Evolutionary conservation across 768 basidiomycete genomes (phyloP), one percentile per base, ranked within the genome.

Genomic region (Trametopsis cervina): DNA sequence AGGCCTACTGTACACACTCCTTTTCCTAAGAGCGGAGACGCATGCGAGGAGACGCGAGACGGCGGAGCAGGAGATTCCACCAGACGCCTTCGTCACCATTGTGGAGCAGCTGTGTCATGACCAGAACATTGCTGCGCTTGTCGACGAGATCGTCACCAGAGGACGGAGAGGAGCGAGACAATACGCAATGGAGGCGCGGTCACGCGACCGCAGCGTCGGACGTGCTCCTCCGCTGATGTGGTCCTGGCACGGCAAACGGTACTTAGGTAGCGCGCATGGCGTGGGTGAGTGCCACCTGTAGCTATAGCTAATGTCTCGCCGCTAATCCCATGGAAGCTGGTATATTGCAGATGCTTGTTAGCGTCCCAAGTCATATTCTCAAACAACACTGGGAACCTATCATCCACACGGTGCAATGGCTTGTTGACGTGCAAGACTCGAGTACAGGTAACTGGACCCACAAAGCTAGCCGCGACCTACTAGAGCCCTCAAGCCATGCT

Each of bases 211-310:
- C 17, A 41, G 47, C 2, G n/a, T n/a, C n/a, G n/a, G n/a, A n/a
- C 38, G 23, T 10, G 56, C 55, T 3, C 76, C 77, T 0, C 67
- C 73, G 1, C 60, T 80, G 23, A 80, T 80, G 77, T 80, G 78
- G 80, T 63, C 60, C 9, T 81, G 80, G 80, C 72, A 77, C 53
- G 64, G 69, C n/a, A 77, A 71, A 52, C 63, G 72, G 20, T 80
- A 80, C 55, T 60, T 80, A 1, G 78, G 80, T 29, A 77, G 65
- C 13, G 78, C 77, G 2, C 80, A 81, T 63, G 80, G 80, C n/a
- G 66, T 79, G 45, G 75, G 79, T 76, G 48, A 40, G 76, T 64
- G 6, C 4, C 17, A 17, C 10, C 33, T 23, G 11, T 25, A 6
- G 10, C 17, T 5, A 41, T 2, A 15, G 17, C 44, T 13, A 24